A percentile compares a stretch with the other conserved stretches of the same genome.
phyloP scores from a whole-genome alignment of 306 rosid genomes.

The Echinosophora koreensis region DNA sequence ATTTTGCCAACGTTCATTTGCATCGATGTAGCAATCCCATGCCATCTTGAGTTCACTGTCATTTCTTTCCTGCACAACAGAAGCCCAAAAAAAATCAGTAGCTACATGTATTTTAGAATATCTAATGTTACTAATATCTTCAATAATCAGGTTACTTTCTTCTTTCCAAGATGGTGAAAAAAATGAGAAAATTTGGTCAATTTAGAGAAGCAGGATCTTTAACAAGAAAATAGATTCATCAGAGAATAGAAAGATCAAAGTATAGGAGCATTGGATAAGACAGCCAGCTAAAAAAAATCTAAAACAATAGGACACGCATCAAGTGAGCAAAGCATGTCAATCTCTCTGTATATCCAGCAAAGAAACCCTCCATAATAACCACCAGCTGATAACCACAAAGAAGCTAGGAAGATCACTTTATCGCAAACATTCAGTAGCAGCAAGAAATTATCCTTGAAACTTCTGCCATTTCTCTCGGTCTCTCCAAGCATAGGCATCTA shows the following conservation, averaged over 20 bases:
- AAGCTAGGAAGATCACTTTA: conserved; percentile 34
- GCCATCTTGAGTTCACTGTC: conserved; percentile 69
- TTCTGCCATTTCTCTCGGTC: conserved; percentile 20
- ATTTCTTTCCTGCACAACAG: conserved; percentile 66
- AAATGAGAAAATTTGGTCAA: background rate
- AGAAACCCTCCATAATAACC: conserved; percentile 17
- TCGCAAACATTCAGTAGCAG: conserved; percentile 2
- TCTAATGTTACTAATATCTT: background rate
- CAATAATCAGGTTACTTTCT: conserved; percentile 27
- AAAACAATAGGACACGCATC: background rate
- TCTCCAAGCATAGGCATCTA: conserved; percentile 18
- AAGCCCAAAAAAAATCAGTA: background rate
- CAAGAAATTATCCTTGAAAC: conserved; percentile 36
- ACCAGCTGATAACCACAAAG: conserved; percentile 23
- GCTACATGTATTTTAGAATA: conserved; percentile 26
- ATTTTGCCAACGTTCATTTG: conserved; percentile 72
- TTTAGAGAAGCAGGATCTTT: conserved; percentile 18
- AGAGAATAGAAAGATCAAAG: conserved; percentile 23
- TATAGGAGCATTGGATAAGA: conserved; percentile 17
- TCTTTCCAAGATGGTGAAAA: conserved; percentile 21
- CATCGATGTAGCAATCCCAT: conserved; percentile 73
- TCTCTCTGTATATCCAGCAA: conserved; percentile 30
- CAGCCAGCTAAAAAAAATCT: conserved; percentile 37
- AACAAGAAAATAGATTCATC: conserved; percentile 29
- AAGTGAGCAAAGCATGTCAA: conserved; percentile 26